phyloP scores from a whole-genome alignment of 257 asterid species.

The Salvia miltiorrhiza region DNA sequence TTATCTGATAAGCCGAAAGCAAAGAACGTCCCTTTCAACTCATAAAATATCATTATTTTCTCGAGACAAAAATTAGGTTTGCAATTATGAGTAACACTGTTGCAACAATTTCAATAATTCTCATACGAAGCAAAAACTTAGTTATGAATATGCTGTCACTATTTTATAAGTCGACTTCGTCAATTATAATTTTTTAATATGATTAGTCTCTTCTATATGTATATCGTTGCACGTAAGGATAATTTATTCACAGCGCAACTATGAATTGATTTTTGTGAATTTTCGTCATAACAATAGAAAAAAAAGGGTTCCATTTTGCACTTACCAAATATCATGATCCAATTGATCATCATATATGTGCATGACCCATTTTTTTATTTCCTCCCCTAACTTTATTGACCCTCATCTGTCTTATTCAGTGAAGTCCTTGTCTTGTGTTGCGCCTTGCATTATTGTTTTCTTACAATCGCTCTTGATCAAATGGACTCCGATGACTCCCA shows the following conservation, averaged over 20 bases:
- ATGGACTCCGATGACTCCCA: not conserved
- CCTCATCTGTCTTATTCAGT: not conserved
- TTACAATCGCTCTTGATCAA: not conserved
- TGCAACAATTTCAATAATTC: not conserved
- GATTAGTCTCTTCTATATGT: too few species aligned
- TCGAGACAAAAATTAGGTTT: not conserved
- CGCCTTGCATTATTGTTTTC: not conserved
- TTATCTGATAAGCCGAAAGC: not conserved
- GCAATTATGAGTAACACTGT: not conserved
- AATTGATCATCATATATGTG: not conserved
- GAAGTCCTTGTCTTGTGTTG: not conserved
- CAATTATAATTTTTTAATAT: too few species aligned
- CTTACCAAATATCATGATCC: not conserved
- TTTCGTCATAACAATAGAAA: too few species aligned
- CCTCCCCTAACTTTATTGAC: not conserved
- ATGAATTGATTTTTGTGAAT: too few species aligned
- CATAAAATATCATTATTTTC: not conserved
- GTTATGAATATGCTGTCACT: not conserved
- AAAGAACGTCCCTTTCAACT: not conserved
- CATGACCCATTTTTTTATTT: not conserved
- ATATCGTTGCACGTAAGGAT: too few species aligned
- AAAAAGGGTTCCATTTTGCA: too few species aligned
- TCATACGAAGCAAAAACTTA: too few species aligned
- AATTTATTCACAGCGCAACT: too few species aligned
- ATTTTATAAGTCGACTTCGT: not conserved